These are phyloP conservation scores for Sherardia arvensis DNA, from an alignment of 257 asterid genomes.

Conservation along the genomic window DNA sequence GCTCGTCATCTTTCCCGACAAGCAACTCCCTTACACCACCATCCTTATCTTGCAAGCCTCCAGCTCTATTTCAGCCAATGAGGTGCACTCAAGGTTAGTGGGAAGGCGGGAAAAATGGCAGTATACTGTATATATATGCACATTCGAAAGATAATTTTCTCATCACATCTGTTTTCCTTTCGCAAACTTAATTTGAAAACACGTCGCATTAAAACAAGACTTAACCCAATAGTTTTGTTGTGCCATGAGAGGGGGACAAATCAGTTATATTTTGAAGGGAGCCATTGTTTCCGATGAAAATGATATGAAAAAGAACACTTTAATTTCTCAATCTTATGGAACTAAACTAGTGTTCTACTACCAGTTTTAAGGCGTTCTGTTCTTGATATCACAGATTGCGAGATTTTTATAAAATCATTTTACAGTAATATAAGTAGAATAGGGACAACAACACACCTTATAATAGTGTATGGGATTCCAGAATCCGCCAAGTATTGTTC, in stretches of 20 bases:
- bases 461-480: constrained; percentile 84
- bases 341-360: background rate
- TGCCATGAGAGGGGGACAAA: background rate
- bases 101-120: background rate
- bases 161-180: background rate
- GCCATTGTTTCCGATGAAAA: background rate
- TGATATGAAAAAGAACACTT: background rate
- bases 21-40: constrained; percentile 80
- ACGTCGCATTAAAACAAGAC: background rate
- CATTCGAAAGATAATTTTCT: background rate
- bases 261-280: background rate
- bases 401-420: background rate
- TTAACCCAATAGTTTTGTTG: background rate
- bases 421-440: background rate
- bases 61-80: constrained; percentile 50
- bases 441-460: constrained; percentile 43
- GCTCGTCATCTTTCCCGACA: constrained; percentile 86
- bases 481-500: constrained; percentile 89
- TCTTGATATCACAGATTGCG: background rate
- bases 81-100: background rate
- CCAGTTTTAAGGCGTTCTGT: background rate
- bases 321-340: too few relatives aligned
- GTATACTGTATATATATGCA: background rate
- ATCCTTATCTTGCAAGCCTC: constrained; percentile 89
- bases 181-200: too few relatives aligned